Conservation (phyloP, 176 grass and related monocot genomes). For the Paspalum vaginatum region DNA sequence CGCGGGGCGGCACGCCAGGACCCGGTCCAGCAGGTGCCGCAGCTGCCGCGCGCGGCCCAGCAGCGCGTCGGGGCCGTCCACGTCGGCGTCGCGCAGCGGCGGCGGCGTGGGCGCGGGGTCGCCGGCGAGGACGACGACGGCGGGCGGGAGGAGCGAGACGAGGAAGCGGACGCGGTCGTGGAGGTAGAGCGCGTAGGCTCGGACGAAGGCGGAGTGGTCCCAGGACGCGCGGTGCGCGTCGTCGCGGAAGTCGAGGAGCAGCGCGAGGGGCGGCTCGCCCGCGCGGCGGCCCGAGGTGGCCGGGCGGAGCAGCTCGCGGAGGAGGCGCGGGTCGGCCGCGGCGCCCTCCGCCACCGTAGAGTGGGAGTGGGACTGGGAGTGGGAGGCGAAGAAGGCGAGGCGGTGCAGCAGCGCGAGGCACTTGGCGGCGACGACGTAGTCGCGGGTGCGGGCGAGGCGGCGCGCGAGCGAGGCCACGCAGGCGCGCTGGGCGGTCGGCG, state of each 20-base stretch:
- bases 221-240: conserved; percentile 80
- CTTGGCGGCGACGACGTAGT: conserved; percentile 87
- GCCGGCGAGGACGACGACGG: conserved; percentile 39
- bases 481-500: conserved; percentile 19
- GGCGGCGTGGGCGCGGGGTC: too few relatives aligned
- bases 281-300: conserved; percentile 20
- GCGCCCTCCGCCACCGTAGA: not conserved
- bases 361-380: too few relatives aligned
- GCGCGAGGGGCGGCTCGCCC: conserved; percentile 50
- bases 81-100: not conserved
- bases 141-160: conserved; percentile 36
- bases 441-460: conserved; percentile 65
- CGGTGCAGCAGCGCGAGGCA: conserved; percentile 69
- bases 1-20: conserved; percentile 72
- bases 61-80: conserved; percentile 54
- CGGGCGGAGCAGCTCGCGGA: conserved; percentile 59
- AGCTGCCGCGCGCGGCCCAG: conserved; percentile 60
- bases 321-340: conserved; percentile 53
- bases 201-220: conserved; percentile 82
- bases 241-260: conserved; percentile 75
- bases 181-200: conserved; percentile 72
- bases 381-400: conserved; percentile 46
- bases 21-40: conserved; percentile 52
- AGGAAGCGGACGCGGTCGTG: conserved; percentile 67
- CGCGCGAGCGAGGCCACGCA: conserved; percentile 55